Percentiles rank a stretch among this genome's conserved stretches.
These are phyloP conservation scores for Posidonia oceanica DNA, from an alignment of 116 monocot genomes.

Conservation along the genomic window DNA sequence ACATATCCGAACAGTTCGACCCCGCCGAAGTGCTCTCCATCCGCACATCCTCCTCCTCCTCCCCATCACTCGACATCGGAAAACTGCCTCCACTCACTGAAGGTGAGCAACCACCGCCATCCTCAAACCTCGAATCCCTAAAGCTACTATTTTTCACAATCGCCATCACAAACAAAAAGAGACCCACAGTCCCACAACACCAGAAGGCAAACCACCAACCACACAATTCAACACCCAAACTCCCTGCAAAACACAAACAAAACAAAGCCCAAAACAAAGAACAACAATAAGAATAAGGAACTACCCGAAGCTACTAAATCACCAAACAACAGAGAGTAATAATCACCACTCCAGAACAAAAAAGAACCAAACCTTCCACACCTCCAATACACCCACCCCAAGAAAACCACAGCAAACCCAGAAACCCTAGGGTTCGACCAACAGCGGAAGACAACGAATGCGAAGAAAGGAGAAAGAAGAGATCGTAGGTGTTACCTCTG, in stretches of 20 bases:
- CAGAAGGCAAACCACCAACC: neutral
- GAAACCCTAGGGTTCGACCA: neutral
- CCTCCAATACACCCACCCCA: slow-evolving; percentile 9
- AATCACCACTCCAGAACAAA: neutral
- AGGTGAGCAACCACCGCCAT: slow-evolving; percentile 10
- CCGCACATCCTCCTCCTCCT: slow-evolving; percentile 16
- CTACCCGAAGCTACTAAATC: neutral
- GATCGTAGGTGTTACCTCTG: neutral
- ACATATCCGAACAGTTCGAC: slow-evolving; percentile 19
- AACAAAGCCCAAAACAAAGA: neutral
- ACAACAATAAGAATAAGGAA: neutral
- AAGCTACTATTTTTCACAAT: slow-evolving; percentile 36
- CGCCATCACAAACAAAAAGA: slow-evolving; percentile 33
- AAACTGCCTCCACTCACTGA: neutral
- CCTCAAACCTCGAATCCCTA: slow-evolving; percentile 29
- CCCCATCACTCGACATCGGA: slow-evolving; percentile 2
- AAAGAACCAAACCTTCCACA: neutral
- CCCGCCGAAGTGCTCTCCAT: slow-evolving; percentile 9
- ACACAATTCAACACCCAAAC: neutral
- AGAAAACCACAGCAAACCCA: neutral
- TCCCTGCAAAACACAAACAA: neutral
- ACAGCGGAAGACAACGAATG: neutral
- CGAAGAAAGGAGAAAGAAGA: too few species aligned
- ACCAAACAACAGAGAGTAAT: neutral
- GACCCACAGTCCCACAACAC: neutral